phyloP scores from a whole-genome alignment of 1,139 yeast species.

The Pichia sp. region DNA sequence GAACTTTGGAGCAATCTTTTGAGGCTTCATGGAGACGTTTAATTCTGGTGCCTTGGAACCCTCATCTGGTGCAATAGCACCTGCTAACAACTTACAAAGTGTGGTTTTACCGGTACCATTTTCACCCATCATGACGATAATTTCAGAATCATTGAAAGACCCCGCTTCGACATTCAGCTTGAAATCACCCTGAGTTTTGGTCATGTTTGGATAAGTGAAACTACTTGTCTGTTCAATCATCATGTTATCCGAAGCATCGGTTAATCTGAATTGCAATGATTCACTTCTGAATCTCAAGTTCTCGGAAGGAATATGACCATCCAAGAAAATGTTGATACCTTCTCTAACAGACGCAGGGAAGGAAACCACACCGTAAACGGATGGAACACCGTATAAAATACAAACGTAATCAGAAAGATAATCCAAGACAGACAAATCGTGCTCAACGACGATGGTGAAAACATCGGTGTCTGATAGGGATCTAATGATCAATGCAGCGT shows the following conservation, averaged over 20 bases:
- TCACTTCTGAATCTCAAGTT: conserved; percentile 95
- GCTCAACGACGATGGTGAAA: conserved; percentile 95
- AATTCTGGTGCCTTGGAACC: conserved; percentile 72
- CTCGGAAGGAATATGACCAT: conserved; percentile 96
- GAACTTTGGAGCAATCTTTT: conserved; percentile 97
- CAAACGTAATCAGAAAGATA: conserved; percentile 94
- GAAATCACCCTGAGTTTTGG: conserved; percentile 95
- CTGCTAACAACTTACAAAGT: conserved; percentile 90
- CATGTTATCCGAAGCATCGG: conserved; percentile 84
- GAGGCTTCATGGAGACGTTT: conserved; percentile 96
- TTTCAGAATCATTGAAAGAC: conserved; percentile 93
- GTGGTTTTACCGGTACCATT: conserved; percentile 99
- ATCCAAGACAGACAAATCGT: conserved; percentile 95
- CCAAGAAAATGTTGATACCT: conserved; percentile 96
- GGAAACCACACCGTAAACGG: conserved; percentile 97
- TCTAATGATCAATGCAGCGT: conserved; percentile 93
- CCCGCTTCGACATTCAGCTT: conserved; percentile 75
- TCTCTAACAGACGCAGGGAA: conserved; percentile 95
- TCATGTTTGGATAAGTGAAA: conserved; percentile 73
- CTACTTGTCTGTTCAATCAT: conserved; percentile 75
- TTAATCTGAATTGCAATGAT: conserved; percentile 85
- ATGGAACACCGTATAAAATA: conserved; percentile 94
- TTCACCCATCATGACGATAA: conserved; percentile 98
- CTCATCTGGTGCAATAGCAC: conserved; percentile 81
- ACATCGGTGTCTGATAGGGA: conserved; percentile 68